Conservation (phyloP, 139 green algal genomes). For the Asterochloris erici region DNA sequence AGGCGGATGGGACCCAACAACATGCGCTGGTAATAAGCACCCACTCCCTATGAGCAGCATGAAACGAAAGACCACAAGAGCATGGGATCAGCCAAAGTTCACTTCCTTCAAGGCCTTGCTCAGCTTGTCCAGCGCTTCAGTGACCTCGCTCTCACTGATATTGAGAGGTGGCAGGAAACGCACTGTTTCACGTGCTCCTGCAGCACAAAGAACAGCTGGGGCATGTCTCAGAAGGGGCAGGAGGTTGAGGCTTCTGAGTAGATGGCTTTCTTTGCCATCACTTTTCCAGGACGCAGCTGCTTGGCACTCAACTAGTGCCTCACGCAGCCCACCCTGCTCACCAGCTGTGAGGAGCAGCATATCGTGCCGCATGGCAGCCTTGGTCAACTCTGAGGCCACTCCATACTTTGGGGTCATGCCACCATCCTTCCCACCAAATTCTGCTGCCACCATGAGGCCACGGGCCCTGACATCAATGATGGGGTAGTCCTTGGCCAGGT, state of each 20-base stretch:
- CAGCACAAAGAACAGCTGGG: neutral
- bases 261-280: neutral
- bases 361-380: slow-evolving; percentile 41
- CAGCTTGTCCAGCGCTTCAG: slow-evolving; percentile 47
- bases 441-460: slow-evolving; percentile 77
- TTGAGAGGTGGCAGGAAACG: slow-evolving; percentile 79
- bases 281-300: neutral
- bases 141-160: slow-evolving; percentile 53
- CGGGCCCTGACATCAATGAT: slow-evolving; percentile 76
- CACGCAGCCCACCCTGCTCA: neutral
- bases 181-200: slow-evolving; percentile 64
- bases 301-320: too few relatives aligned
- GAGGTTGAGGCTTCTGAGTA: neutral
- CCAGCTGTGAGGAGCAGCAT: slow-evolving; percentile 72
- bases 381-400: slow-evolving; percentile 45
- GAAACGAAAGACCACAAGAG: too few relatives aligned
- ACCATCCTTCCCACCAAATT: slow-evolving; percentile 53
- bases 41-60: too few relatives aligned
- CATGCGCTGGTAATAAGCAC: too few relatives aligned
- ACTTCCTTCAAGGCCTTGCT: slow-evolving; percentile 44
- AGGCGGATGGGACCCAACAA: too few relatives aligned
- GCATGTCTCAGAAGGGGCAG: neutral
- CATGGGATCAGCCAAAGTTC: too few relatives aligned
- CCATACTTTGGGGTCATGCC: slow-evolving; percentile 31
- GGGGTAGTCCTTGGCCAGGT: slow-evolving; percentile 35